Base-by-base conservation (phyloP, 306 rosid genomes). In the Cicer pinnatifidum region DNA sequence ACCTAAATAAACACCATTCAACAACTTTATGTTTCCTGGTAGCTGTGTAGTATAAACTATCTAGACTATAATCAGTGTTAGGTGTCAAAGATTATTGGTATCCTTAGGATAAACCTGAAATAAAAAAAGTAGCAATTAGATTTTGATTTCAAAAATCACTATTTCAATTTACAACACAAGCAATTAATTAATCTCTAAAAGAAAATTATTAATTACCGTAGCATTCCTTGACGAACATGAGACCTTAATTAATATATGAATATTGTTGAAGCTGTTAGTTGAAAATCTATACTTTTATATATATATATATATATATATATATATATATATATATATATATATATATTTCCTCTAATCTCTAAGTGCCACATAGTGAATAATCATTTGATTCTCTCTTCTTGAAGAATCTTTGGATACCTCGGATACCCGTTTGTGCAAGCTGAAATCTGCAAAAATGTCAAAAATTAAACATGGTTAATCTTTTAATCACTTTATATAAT, bases 381-480 rank as follows among this genome's bases (percentile, higher is more conserved):
- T 85, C 80, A 87, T 77, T 88, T 86, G 75, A 86, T 73, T 80
- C 93, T 67, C 86, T 87, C 91, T 71, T 82, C 89, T 71, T 84
- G 85, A 56, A 77, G 91, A 75, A 86, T 83, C 92, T 91, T 91
- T 9, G 82, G 88, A 75, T 88, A 88, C 81, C 96, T 83, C 1
- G 89, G 89, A 81, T 87, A 88, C 81, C 92, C 92, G 28, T 85
- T 87, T 78, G 92, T 91, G 82, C 91, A 88, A 76, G 95, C 97
- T 7, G 99, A 87, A 80, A 94, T 85, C 99, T 91, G 97, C 83
- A 69, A 1, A 72, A 13, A 84, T 33, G 79, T 35, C 45, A 48
- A 69, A 75, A 75, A 28, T 1, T 74, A 28, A 61, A 17, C 13
- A 66, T 41, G 53, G 67, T 71, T 66, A 78, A 74, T 84, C 40